Evolutionary conservation across 2,329 filamentous ascomycete genomes (phyloP), one percentile per base, ranked within the genome.

Genomic region (Diplodia corticola): DNA sequence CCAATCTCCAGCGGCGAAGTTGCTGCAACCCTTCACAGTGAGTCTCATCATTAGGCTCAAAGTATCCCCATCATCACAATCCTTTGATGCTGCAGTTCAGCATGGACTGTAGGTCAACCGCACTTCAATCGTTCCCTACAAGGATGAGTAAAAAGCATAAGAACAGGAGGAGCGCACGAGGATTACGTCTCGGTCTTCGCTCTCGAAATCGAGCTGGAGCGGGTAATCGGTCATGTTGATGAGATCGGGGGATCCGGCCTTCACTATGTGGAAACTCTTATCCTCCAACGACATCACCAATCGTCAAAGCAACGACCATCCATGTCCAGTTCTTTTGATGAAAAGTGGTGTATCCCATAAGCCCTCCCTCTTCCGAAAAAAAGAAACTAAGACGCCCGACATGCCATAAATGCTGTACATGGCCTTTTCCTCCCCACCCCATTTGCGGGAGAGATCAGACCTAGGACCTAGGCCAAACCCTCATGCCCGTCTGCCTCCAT

Each of bases 331-430:
- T 59, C 3, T 61, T 49, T 48, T 60, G 12, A 15, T 20, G 44
- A 49, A 49, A 44, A 48, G 40, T 61, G n/a, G 57, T 61, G 57
- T 49, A 61, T 61, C 57, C 57, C 22, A 5, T 20, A 22, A 22
- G 6, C 30, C 54, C 30, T 2, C 20, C 35, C 15, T 24, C 44
- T 49, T 28, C 28, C n/a, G 28, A 61, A 61, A 49, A n/a, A 1
- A 26, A 13, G 30, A 30, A 55, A 54, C n/a, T n/a, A 20, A n/a
- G 57, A 61, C 57, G 57, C 57, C 57, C 10, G 20, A 22, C 37
- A 48, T 37, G 57, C 44, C 22, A n/a, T 46, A 28, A 20, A 9
- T 49, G 28, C 44, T 61, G 57, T 61, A 61, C 57, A 61, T 44
- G 44, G 44, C 57, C 57, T 30, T 48, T 44, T 22, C 7, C 24